Percentiles rank a stretch among this genome's conserved stretches.
phyloP scores from a whole-genome alignment of 139 green algal species.

The Pleodorina starrii region DNA sequence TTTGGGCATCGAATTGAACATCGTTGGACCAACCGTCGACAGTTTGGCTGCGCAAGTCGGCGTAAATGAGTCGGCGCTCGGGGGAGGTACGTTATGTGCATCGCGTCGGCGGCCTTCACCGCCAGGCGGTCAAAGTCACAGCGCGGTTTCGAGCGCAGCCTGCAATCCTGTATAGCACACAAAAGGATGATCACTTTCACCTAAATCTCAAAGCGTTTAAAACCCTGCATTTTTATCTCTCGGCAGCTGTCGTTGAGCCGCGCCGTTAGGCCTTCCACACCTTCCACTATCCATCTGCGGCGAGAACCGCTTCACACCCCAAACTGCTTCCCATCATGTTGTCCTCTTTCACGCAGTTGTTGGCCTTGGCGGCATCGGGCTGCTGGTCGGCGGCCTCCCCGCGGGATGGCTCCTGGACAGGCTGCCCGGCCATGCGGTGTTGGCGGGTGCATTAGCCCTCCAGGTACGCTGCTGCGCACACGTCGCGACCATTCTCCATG shows the following conservation, averaged over 20 bases:
- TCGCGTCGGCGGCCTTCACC: background rate
- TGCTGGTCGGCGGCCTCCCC: conserved; percentile 33
- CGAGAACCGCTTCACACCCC: too few relatives aligned
- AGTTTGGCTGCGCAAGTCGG: background rate
- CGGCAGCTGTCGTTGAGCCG: too few relatives aligned
- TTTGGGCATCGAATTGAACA: conserved; percentile 36
- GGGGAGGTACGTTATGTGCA: conserved; percentile 19
- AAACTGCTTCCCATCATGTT: too few relatives aligned
- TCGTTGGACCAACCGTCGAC: conserved; percentile 7
- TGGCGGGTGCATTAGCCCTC: background rate
- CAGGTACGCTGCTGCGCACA: too few relatives aligned
- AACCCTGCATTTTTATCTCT: too few relatives aligned
- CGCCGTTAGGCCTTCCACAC: too few relatives aligned
- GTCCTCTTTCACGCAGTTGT: conserved; percentile 13
- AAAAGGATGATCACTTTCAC: too few relatives aligned
- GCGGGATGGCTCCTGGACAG: conserved; percentile 35
- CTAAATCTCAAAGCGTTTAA: too few relatives aligned
- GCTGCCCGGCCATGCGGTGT: background rate
- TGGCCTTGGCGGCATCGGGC: conserved; percentile 29
- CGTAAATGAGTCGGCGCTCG: background rate
- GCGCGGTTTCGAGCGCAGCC: too few relatives aligned
- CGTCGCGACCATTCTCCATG: too few relatives aligned
- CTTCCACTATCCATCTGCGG: too few relatives aligned
- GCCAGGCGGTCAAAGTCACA: background rate
- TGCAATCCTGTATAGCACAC: too few relatives aligned